phyloP scores from a whole-genome alignment of 305 asterid genomes.

The Fraxinus albicans region DNA sequence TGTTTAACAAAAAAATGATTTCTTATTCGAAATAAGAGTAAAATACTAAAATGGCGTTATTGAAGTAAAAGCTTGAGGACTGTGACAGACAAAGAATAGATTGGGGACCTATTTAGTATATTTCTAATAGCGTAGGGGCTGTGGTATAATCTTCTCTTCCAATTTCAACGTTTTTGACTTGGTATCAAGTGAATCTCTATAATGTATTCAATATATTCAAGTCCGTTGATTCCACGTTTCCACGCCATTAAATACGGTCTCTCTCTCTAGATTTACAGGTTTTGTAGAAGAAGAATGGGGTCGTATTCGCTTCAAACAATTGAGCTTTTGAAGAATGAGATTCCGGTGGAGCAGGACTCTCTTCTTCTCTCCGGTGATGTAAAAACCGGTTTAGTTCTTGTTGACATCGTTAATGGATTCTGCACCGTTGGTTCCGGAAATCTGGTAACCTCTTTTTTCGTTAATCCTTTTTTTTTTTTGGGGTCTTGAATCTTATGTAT shows the following conservation, averaged over 20 bases:
- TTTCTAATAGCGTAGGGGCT: neutral
- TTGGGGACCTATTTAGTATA: neutral
- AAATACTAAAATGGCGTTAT: neutral
- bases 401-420: constrained; percentile 84
- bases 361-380: constrained; percentile 52
- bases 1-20: neutral
- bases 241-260: neutral
- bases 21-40: neutral
- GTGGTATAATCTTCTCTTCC: neutral
- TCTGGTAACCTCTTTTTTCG: constrained; percentile 36
- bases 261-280: neutral
- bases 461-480: neutral
- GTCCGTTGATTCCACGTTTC: neutral
- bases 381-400: constrained; percentile 74
- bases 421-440: constrained; percentile 86
- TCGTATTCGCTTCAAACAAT: constrained; percentile 19
- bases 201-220: neutral
- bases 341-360: constrained; percentile 57
- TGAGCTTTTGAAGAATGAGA: constrained; percentile 46
- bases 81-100: neutral
- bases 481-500: neutral
- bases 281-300: constrained; percentile 16
- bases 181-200: neutral
- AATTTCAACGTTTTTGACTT: neutral
- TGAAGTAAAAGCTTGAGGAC: neutral